Percentiles rank a stretch among this genome's conserved stretches.
Evolutionary conservation across 768 basidiomycete genomes (phyloP).

Genomic region (Pisolithus tinctorius): DNA sequence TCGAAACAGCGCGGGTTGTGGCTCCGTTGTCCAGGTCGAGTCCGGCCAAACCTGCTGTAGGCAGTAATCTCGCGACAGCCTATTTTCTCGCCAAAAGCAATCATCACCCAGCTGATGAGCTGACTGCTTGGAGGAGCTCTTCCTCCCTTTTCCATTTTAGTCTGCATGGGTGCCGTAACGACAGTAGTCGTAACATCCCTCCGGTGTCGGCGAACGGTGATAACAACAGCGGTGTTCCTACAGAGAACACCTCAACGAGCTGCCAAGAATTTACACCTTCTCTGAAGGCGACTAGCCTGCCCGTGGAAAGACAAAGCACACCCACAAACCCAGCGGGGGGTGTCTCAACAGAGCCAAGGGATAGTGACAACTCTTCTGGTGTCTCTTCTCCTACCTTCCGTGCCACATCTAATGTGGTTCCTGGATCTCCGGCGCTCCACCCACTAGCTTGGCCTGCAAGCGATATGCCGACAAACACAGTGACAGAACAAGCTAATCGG

Average conservation of each 20-base stretch:
- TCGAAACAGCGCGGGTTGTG: not conserved
- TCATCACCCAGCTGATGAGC: not conserved
- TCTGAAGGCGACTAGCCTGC: not conserved
- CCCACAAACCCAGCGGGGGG: not conserved
- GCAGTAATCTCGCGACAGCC: conserved; percentile 2
- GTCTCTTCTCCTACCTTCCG: not conserved
- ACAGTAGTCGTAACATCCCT: not conserved
- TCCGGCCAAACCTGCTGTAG: not conserved
- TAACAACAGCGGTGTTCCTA: not conserved
- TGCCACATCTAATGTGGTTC: not conserved
- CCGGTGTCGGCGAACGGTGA: not conserved
- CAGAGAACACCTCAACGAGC: not conserved
- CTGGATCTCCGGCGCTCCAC: not conserved
- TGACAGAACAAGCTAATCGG: conserved; percentile 5
- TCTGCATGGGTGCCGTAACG: not conserved
- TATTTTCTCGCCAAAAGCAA: conserved; percentile 5
- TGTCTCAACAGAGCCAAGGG: not conserved
- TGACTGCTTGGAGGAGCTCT: not conserved
- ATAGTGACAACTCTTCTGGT: not conserved
- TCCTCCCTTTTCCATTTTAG: not conserved
- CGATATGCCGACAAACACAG: not conserved
- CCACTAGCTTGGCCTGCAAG: not conserved
- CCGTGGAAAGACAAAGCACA: not conserved
- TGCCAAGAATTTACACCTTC: not conserved
- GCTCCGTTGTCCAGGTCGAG: not conserved